A percentile compares a stretch with the other conserved stretches of the same genome.
Evolutionary conservation across 306 rosid genomes (phyloP).

Genomic region (Citrullus mucosospermus): DNA sequence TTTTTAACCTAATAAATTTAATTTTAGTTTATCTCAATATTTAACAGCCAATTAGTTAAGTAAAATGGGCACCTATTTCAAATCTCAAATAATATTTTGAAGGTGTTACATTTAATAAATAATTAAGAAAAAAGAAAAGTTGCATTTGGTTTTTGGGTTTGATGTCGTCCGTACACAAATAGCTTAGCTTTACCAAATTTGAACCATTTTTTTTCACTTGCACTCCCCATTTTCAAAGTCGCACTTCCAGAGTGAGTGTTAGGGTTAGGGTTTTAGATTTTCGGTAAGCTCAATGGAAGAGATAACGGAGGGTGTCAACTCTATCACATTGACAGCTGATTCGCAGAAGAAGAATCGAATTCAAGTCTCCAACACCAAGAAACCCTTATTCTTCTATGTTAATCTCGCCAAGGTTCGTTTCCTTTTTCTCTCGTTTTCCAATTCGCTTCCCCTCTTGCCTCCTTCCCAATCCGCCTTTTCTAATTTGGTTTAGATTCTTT

Average conservation of each 20-base stretch:
- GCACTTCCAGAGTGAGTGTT: background rate
- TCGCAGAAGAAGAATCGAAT: slow-evolving; percentile 45
- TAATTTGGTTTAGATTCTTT: background rate
- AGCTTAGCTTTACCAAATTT: background rate
- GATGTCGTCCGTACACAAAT: background rate
- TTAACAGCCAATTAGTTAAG: too few relatives aligned
- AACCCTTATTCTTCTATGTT: slow-evolving; percentile 48
- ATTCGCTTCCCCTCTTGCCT: background rate
- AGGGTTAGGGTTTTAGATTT: slow-evolving; percentile 19
- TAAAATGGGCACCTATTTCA: too few relatives aligned
- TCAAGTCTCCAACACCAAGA: slow-evolving; percentile 57
- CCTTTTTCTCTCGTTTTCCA: background rate
- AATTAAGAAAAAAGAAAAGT: too few relatives aligned
- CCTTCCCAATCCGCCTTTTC: background rate
- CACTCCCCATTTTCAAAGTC: background rate
- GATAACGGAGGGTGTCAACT: slow-evolving; percentile 42
- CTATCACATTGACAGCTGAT: slow-evolving; percentile 24
- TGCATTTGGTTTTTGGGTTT: background rate
- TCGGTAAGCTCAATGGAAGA: slow-evolving; percentile 28
- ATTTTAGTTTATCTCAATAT: too few relatives aligned
- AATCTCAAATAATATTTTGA: too few relatives aligned
- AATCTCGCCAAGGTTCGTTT: slow-evolving; percentile 46
- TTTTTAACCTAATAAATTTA: too few relatives aligned
- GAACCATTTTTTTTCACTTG: background rate
- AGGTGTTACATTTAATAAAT: too few relatives aligned